Evolutionary conservation across 306 rosid genomes (phyloP).

Genomic region (Sesbania bispinosa): DNA sequence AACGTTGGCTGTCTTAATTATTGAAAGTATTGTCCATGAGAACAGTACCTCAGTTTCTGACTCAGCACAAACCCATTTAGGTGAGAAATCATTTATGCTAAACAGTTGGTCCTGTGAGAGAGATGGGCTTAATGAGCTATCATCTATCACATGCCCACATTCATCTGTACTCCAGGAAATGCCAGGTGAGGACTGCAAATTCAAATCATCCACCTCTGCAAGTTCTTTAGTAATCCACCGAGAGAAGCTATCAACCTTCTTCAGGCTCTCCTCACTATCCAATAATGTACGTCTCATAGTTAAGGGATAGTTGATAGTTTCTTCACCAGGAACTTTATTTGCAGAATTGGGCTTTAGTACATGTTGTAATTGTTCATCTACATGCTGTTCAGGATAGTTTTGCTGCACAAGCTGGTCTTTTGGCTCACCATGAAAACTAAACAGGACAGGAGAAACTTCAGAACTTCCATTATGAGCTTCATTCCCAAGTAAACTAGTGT

Average conservation of each 20-base stretch:
- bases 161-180: slow-evolving; percentile 81
- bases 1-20: neutral
- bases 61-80: slow-evolving; percentile 71
- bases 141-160: slow-evolving; percentile 57
- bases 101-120: slow-evolving; percentile 81
- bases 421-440: slow-evolving; percentile 34
- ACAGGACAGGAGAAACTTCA: slow-evolving; percentile 33
- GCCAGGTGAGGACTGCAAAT: slow-evolving; percentile 74
- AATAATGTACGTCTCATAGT: slow-evolving; percentile 53
- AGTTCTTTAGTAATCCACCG: slow-evolving; percentile 77
- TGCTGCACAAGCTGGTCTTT: slow-evolving; percentile 39
- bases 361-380: slow-evolving; percentile 38
- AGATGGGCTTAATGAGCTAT: slow-evolving; percentile 83
- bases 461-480: slow-evolving; percentile 27
- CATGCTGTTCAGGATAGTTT: slow-evolving; percentile 31
- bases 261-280: slow-evolving; percentile 64
- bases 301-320: slow-evolving; percentile 48
- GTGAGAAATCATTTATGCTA: slow-evolving; percentile 74
- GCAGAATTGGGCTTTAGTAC: slow-evolving; percentile 28
- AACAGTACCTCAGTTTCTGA: slow-evolving; percentile 63
- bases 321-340: slow-evolving; percentile 45
- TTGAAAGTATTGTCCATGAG: slow-evolving; percentile 7
- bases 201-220: slow-evolving; percentile 73
- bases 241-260: slow-evolving; percentile 92
- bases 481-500: slow-evolving; percentile 31